Evolutionary conservation across 2,329 filamentous ascomycete genomes (phyloP), one percentile per base, ranked within the genome.

Genomic region (Chaetomiaceae sp.): DNA sequence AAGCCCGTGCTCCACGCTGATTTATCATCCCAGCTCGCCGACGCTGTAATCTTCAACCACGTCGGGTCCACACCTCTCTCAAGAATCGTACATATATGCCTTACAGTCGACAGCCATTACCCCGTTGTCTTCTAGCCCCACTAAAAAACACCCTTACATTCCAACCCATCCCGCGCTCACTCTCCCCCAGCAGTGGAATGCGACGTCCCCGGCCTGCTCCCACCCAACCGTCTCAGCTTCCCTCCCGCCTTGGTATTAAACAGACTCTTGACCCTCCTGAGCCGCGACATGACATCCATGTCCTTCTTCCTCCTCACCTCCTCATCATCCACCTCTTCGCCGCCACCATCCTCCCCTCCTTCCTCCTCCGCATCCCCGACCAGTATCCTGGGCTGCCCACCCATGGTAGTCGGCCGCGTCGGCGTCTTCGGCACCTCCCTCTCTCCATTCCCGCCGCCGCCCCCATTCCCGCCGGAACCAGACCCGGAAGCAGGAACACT

Each of bases 281-380:
- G 69, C 60, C 84, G 78, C n/a, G 84, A 80, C 85, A 85, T 89
- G 58, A 86, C 76, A 68, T 87, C 84, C 66, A 86, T 86, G 56
- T 89, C 86, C 65, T 86, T 86, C 40, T 71, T 75, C 42, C 76
- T 74, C 23, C 75, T 67, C 34, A 70, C 72, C 41, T 78, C 74
- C 33, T 80, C 74, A 2, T 77, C 73, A 18, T 79, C 73, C 9
- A 75, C 69, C 14, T 75, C 75, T 37, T 78, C n/a, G n/a, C n/a
- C n/a, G n/a, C n/a, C n/a, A n/a, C n/a, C n/a, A n/a, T n/a, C 80
- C 34, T 71, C 74, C 4, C 70, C 41, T 1, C 54, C 57, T 0
- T 59, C 53, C 1, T 56, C 58, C 1, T 55, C 58, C 30, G 51
- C 48, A 5, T 14, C 50, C 20, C 47, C 48, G 2, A 29, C 42